A percentile compares a stretch with the other conserved stretches of the same genome.
These are phyloP conservation scores for Blastomyces parvus DNA, from an alignment of 2,329 filamentous ascomycete species.

Conservation along the genomic window DNA sequence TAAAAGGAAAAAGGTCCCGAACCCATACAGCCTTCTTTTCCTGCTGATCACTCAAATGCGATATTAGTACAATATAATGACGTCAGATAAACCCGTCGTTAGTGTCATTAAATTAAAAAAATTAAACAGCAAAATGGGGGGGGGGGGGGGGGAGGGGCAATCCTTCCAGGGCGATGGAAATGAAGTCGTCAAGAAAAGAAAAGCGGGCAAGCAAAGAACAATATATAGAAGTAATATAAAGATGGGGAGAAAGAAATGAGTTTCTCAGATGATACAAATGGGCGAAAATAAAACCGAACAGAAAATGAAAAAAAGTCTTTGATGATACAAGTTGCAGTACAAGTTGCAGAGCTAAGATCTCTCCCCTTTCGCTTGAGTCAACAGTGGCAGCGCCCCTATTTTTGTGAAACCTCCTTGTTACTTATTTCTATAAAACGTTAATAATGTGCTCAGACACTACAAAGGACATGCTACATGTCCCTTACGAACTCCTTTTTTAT, in stretches of 20 bases:
- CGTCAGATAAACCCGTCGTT: not conserved
- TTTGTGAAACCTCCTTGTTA: not conserved
- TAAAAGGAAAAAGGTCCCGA: not conserved
- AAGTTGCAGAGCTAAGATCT: not conserved
- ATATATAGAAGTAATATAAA: not conserved
- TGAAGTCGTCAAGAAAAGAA: not conserved
- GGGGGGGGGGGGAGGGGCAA: too few species aligned
- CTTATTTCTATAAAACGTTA: not conserved
- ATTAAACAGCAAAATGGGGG: not conserved
- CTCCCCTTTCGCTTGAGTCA: not conserved
- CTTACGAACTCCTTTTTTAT: slow-evolving; percentile 35
- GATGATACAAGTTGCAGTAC: not conserved
- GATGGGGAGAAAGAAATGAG: not conserved
- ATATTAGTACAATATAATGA: not conserved
- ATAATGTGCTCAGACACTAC: not conserved
- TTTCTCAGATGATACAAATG: not conserved
- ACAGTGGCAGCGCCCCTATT: not conserved
- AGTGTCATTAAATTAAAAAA: not conserved
- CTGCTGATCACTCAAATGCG: not conserved
- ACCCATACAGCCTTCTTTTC: not conserved
- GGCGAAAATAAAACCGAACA: not conserved
- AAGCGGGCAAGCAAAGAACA: not conserved
- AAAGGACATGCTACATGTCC: not conserved
- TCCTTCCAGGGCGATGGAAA: not conserved
- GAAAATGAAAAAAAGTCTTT: not conserved